Base-by-base conservation (phyloP, 2,329 filamentous ascomycete genomes). In the Cladosporium austrohemisphaericum region DNA sequence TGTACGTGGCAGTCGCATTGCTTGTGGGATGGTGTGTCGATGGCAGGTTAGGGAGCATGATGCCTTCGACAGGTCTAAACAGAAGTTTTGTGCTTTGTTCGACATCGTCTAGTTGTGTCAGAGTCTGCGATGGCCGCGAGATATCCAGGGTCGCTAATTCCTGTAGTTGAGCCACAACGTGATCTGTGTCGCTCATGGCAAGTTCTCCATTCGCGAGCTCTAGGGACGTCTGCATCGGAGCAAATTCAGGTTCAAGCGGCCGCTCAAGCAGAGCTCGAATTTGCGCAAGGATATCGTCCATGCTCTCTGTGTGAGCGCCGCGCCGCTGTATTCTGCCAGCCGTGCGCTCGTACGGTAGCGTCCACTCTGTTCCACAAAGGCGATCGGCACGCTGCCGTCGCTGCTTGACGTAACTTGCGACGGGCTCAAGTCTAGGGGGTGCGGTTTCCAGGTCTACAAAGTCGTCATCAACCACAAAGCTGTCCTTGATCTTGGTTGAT, bases 401-500 rank as follows among this genome's bases (percentile, higher is more conserved):
- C 22, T 31, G 23, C 11, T 43, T 49, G 7, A 46, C 23, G 9
- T 50, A 45, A n/a, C 22, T 18, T 7, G 35, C 28, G 14, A 33
- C 22, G 10, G 14, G 20, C 22, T 41, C 47, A n/a, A 3, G 14
- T 10, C 5, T 18, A 6, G 5, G 2, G 4, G 32, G 25, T 6
- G 18, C 22, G 11, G 7, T 2, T 4, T 47, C 44, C n/a, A 10
- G 8, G 3, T 7, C 25, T 18, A 23, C 18, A 14, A 11, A 4
- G 10, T 54, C 54, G 28, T 55, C 54, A 20, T 55, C 56, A 22
- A 58, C 35, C 3, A 63, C 55, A 14, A 55, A 55, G 20, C 33
- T 36, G 4, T 54, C 52, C 13, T 48, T 46, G 13, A 58, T 11
- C 19, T 46, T 54, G 1, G 44, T 28, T 3, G 46, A 45, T 16